phyloP scores from a whole-genome alignment of 345 rosid genomes.

The Boechera divaricarpa region DNA sequence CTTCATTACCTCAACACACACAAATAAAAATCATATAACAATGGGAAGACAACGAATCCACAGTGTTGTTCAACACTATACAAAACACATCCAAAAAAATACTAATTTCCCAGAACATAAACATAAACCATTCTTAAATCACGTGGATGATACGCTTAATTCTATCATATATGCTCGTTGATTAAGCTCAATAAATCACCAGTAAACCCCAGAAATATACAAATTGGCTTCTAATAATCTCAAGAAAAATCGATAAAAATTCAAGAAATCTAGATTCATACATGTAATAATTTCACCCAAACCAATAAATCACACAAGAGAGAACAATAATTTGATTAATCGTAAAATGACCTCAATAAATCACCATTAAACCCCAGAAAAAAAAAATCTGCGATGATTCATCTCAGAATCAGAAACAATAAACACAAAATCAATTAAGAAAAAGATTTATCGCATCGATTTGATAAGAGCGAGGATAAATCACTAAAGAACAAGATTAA shows the following conservation, averaged over 20 bases:
- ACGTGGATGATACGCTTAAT: neutral
- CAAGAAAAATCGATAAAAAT: neutral
- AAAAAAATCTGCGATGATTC: neutral
- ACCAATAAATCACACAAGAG: neutral
- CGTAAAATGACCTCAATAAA: neutral
- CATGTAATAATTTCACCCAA: neutral
- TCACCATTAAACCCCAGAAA: constrained; percentile 20
- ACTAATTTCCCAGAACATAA: neutral
- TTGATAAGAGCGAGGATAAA: neutral
- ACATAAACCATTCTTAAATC: neutral
- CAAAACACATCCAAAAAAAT: neutral
- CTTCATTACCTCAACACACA: constrained; percentile 28
- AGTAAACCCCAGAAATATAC: neutral
- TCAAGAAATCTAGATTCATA: neutral
- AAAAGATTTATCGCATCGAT: neutral
- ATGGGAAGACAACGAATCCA: constrained; percentile 16
- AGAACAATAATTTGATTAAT: neutral
- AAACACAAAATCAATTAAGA: neutral
- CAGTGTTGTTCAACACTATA: constrained; percentile 1
- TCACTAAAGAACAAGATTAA: neutral
- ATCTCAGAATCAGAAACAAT: neutral
- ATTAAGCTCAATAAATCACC: neutral
- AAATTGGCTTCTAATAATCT: neutral
- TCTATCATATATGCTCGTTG: neutral
- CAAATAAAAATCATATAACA: neutral